These are phyloP conservation scores for Phytophthora tentaculata DNA, from an alignment of 352 stramenopile genomes.

Conservation along the genomic window DNA sequence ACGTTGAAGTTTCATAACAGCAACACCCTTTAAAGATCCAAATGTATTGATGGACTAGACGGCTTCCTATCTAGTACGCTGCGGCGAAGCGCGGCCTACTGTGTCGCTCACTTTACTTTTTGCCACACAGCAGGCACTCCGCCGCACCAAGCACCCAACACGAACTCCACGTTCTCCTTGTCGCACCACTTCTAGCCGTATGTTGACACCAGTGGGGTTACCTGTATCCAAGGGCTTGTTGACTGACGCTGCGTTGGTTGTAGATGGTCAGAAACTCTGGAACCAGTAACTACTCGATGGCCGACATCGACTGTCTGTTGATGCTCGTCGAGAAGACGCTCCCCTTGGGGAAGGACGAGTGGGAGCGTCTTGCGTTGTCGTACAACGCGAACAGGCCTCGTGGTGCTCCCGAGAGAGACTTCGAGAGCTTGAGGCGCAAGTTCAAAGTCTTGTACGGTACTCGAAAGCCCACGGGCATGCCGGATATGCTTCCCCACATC, in stretches of 20 bases:
- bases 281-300: not conserved
- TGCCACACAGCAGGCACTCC: not conserved
- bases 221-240: too few relatives aligned
- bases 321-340: not conserved
- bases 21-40: too few relatives aligned
- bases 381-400: not conserved
- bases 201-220: too few relatives aligned
- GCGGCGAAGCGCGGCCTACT: too few relatives aligned
- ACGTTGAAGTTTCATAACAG: too few relatives aligned
- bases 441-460: conserved; percentile 4
- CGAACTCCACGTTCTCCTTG: too few relatives aligned
- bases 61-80: too few relatives aligned
- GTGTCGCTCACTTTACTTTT: not conserved
- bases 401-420: not conserved
- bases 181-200: not conserved
- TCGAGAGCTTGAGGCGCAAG: conserved; percentile 10
- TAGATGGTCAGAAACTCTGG: not conserved
- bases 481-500: conserved; percentile 12
- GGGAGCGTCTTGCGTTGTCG: not conserved
- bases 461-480: conserved; percentile 1
- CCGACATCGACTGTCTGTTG: not conserved
- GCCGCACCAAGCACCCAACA: too few relatives aligned
- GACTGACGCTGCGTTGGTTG: not conserved
- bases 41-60: too few relatives aligned
- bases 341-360: conserved; percentile 2